phyloP scores from a whole-genome alignment of 164 flowering plant genomes.

The Nymphaea thermarum region DNA sequence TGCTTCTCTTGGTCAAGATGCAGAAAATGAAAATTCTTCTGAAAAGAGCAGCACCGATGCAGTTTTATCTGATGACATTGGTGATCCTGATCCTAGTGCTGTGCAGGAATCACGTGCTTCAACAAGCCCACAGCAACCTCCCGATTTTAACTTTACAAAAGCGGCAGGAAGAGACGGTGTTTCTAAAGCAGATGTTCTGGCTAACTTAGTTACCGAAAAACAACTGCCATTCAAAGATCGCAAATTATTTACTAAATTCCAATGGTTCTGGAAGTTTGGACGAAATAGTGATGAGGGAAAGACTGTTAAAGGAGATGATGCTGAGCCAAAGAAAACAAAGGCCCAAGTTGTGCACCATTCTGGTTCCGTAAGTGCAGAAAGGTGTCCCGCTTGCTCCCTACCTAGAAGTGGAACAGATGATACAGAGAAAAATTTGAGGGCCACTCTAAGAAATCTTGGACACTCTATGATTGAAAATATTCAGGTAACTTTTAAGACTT shows the following conservation, averaged over 20 bases:
- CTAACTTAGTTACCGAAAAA: constrained; percentile 16
- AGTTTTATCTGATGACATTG: constrained; percentile 32
- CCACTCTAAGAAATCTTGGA: constrained; percentile 64
- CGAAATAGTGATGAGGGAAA: constrained; percentile 37
- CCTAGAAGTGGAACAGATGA: constrained; percentile 24
- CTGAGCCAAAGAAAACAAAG: constrained; percentile 8
- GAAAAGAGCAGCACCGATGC: constrained; percentile 68
- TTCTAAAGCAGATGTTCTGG: neutral
- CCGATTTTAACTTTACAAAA: constrained; percentile 23
- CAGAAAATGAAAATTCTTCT: constrained; percentile 41
- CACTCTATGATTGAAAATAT: constrained; percentile 93
- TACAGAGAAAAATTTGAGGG: constrained; percentile 50
- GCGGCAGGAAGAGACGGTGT: constrained; percentile 10
- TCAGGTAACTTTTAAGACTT: constrained; percentile 41
- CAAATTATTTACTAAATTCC: constrained; percentile 56
- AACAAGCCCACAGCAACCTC: constrained; percentile 23
- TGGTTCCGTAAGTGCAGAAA: constrained; percentile 15
- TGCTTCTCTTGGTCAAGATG: constrained; percentile 32
- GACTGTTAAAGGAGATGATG: constrained; percentile 27
- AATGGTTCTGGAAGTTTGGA: constrained; percentile 86
- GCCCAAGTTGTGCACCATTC: neutral
- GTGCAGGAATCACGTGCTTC: constrained; percentile 15
- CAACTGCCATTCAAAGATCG: constrained; percentile 32
- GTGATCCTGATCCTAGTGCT: constrained; percentile 20
- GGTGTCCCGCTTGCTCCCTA: constrained; percentile 9